Percentiles rank a stretch among this genome's conserved stretches.
These are phyloP conservation scores for Aspergillus cavernicola DNA, from an alignment of 495 filamentous ascomycete genomes.

Conservation along the genomic window DNA sequence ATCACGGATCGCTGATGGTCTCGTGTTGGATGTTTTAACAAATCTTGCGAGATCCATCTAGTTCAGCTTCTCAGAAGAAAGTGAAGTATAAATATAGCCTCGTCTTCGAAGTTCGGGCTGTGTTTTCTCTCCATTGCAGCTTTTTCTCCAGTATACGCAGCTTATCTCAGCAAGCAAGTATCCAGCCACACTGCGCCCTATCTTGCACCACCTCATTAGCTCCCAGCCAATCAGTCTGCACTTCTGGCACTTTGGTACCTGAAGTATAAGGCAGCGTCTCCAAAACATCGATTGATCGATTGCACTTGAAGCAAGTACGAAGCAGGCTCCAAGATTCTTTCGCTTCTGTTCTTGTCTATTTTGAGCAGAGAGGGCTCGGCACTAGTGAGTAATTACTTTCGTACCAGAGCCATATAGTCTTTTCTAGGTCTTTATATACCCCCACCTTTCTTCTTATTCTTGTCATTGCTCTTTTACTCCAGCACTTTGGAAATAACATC, in stretches of 20 bases:
- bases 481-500: constrained; percentile 21
- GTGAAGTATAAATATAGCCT: constrained; percentile 13
- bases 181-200: constrained; percentile 6
- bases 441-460: constrained; percentile 12
- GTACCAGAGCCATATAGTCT: constrained; percentile 8
- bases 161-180: neutral
- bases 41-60: neutral
- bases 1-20: constrained; percentile 14
- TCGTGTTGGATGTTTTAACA: constrained; percentile 2
- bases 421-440: constrained; percentile 3
- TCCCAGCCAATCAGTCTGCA: constrained; percentile 1
- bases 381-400: neutral
- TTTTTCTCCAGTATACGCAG: neutral
- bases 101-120: neutral
- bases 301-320: constrained; percentile 9
- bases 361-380: constrained; percentile 1
- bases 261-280: constrained; percentile 7
- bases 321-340: constrained; percentile 15
- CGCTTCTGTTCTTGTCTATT: constrained; percentile 5
- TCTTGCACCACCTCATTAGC: constrained; percentile 10
- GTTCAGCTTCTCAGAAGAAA: neutral
- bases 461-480: constrained; percentile 16
- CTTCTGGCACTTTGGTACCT: constrained; percentile 10
- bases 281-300: neutral
- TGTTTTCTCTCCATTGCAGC: neutral